Evolutionary conservation across 2,329 filamentous ascomycete genomes (phyloP).

Genomic region (Coniosporium tulheliwenetii): DNA sequence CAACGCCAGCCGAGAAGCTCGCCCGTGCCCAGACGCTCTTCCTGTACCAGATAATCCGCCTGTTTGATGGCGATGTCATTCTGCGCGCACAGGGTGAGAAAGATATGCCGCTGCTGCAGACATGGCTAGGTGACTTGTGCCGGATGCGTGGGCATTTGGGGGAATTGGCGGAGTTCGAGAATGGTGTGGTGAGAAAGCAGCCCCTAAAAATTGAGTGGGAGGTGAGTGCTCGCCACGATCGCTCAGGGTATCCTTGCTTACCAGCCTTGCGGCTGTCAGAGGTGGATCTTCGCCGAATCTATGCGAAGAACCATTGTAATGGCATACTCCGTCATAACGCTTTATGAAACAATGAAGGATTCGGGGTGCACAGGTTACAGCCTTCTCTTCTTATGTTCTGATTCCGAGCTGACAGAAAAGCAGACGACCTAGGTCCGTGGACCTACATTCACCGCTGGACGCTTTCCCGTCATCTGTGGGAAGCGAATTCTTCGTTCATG

Average conservation of each 20-base stretch:
- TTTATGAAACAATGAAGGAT: constrained; percentile 7
- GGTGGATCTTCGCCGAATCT: constrained; percentile 20
- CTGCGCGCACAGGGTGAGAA: constrained; percentile 23
- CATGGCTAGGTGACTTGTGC: constrained; percentile 11
- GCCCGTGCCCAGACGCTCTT: constrained; percentile 28
- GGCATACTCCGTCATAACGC: constrained; percentile 11
- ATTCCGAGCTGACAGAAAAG: no score
- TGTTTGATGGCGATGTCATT: constrained; percentile 36
- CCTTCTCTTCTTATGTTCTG: no score
- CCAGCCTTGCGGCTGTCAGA: constrained; percentile 5
- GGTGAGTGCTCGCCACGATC: no score
- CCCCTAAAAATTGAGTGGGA: no score
- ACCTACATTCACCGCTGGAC: constrained; percentile 16
- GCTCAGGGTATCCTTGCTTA: no score
- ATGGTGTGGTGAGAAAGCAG: no score
- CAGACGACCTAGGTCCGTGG: constrained; percentile 7
- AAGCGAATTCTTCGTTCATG: constrained; percentile 12
- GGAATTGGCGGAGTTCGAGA: constrained; percentile 1
- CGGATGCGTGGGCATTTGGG: constrained; percentile 13
- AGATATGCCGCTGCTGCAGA: constrained; percentile 15
- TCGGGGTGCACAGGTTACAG: no score
- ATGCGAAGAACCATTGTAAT: constrained; percentile 17
- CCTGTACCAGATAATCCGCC: constrained; percentile 32
- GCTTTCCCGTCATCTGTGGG: constrained; percentile 15
- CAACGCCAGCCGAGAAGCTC: constrained; percentile 11